These are phyloP conservation scores for Rhamnella rubrinervis DNA, from an alignment of 331 rosid species.

Conservation along the genomic window DNA sequence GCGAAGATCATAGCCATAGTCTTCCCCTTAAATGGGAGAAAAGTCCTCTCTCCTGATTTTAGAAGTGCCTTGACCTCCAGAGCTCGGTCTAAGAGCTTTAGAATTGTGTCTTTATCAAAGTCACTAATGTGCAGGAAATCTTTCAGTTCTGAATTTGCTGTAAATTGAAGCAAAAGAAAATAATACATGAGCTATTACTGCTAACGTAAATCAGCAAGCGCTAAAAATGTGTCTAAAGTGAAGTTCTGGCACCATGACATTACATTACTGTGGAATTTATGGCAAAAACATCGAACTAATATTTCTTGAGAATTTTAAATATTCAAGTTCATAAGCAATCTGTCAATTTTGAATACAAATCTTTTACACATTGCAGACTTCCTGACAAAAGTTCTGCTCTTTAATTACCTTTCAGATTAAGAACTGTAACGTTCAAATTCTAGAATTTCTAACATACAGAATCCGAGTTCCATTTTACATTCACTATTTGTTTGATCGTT, in stretches of 20 bases:
- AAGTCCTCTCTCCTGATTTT: slow-evolving; percentile 82
- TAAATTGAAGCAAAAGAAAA: slow-evolving; percentile 2
- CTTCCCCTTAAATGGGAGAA: slow-evolving; percentile 82
- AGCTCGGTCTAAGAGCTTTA: slow-evolving; percentile 81
- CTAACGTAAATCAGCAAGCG: not conserved
- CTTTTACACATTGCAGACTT: too few relatives aligned
- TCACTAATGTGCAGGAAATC: slow-evolving; percentile 82
- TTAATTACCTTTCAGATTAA: too few relatives aligned
- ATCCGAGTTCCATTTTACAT: not conserved
- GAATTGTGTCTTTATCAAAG: slow-evolving; percentile 68
- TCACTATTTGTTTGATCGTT: not conserved
- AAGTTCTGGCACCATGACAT: not conserved
- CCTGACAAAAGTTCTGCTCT: too few relatives aligned
- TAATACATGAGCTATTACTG: not conserved
- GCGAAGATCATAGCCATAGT: slow-evolving; percentile 97
- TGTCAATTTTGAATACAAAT: too few relatives aligned
- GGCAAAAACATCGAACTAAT: too few relatives aligned
- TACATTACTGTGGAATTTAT: not conserved
- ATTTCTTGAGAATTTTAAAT: too few relatives aligned
- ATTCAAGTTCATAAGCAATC: too few relatives aligned
- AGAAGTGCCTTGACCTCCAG: slow-evolving; percentile 72
- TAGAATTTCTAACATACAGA: not conserved
- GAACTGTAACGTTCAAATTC: not conserved
- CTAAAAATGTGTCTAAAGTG: not conserved
- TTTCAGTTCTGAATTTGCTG: slow-evolving; percentile 60